Percentiles rank a stretch among this genome's conserved stretches.
phyloP scores from a whole-genome alignment of 306 rosid species.

The Urtica urens region DNA sequence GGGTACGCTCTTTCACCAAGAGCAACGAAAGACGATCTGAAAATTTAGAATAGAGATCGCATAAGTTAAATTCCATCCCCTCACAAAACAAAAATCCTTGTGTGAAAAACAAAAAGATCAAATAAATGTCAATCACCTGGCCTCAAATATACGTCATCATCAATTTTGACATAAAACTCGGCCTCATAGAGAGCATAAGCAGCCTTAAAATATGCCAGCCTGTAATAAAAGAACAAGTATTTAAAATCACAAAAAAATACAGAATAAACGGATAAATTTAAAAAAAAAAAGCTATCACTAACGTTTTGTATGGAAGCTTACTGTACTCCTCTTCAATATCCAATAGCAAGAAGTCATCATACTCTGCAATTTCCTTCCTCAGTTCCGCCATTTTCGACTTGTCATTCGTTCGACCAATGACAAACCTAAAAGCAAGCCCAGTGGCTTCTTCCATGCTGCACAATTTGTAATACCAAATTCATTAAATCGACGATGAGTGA shows the following conservation, averaged over 20 bases:
- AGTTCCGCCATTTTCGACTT: constrained; percentile 62
- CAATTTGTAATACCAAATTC: neutral
- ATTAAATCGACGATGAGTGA: no score
- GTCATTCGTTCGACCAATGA: constrained; percentile 70
- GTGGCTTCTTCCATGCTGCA: constrained; percentile 96
- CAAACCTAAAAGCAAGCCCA: constrained; percentile 85
- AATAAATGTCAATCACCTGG: constrained; percentile 44
- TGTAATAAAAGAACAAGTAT: constrained; percentile 23
- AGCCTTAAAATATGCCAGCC: constrained; percentile 94
- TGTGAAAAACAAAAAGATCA: constrained; percentile 2
- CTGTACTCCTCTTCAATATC: constrained; percentile 98
- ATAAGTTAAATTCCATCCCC: constrained; percentile 11
- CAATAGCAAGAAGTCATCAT: constrained; percentile 75
- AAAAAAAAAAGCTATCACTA: constrained; percentile 34
- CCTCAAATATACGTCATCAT: constrained; percentile 91
- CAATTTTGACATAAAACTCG: constrained; percentile 87
- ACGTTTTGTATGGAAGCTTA: constrained; percentile 99
- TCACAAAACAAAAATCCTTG: constrained; percentile 6
- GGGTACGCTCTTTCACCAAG: constrained; percentile 67
- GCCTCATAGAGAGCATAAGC: constrained; percentile 82
- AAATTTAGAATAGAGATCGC: constrained; percentile 19
- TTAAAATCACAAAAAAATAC: constrained; percentile 13
- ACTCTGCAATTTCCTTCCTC: constrained; percentile 50
- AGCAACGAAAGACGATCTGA: constrained; percentile 88
- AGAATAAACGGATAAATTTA: constrained; percentile 9